Evolutionary conservation across 305 asterid species (phyloP), one percentile per base, ranked within the genome.

Genomic region (Fraxinus xanthoxyloides): DNA sequence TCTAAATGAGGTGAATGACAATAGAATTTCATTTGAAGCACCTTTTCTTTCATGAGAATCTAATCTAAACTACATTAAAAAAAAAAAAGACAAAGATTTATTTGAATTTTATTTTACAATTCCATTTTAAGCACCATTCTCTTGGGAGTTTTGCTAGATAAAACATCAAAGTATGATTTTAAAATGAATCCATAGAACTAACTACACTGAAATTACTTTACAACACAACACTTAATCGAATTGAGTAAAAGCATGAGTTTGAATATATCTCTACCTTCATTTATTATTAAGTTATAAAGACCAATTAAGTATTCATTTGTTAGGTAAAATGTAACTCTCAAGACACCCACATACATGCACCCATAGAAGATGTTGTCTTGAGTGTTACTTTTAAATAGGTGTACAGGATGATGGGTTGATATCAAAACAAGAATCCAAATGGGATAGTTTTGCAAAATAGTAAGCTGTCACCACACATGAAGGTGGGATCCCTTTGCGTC

Each of bases 361-460:
- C 67, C 17, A 56, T 13, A 28, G 7, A 26, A 8, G 74, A 51
- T 34, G 81, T 81, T 63, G 78, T 79, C 61, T 78, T 74, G 76
- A 32, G 21, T 30, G 85, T 86, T 85, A 81, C 84, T 86, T 83
- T 86, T 69, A 79, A 81, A 75, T 12, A 67, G 83, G 48, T 81
- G 87, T 84, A 78, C 77, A 77, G 77, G 73, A 72, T 46, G 85
- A 83, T 65, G 59, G 77, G 87, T 86, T 78, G 26, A 76, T 75
- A 43, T 78, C 79, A 83, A 5, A 15, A n/a, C 67, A 24, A 76
- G 67, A 83, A 48, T 80, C 81, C 81, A 86, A 78, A 54, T 77
- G 32, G 30, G 59, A 74, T 43, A 28, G 21, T 51, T 81, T 46
- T 46, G 63, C 63, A 54, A 54, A 54, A 7, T 48, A 72, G 17